Evolutionary conservation across 192 early-diverging fungal species (phyloP), one percentile per base, ranked within the genome.

Genomic region (Phlyctochytrium arcticum): DNA sequence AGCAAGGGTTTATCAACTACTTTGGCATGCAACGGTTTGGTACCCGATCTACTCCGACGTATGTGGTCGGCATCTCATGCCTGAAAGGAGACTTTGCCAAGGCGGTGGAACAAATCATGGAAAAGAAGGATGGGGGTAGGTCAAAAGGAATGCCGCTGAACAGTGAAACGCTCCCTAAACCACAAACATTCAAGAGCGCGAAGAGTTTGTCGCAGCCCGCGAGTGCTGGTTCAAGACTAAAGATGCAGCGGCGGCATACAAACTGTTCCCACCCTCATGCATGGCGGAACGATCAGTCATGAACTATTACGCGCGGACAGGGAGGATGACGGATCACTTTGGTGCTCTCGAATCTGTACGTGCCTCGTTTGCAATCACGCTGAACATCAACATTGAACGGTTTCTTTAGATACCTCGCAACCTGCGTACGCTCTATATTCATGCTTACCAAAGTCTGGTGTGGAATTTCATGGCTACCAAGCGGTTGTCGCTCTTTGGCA

Each of bases 1-100:
- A 82, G 21, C 71, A 79, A 37, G 97, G 97, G 2, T 99, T 98
- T 62, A 82, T 98, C 67, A 99, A 99, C 79, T 99, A 98, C 79
- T 99, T 82, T 76, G 97, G 94, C 10, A 91, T 97, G 93, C 97
- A 99, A 75, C 84, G 97, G 17, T 99, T 99, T 67, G 97, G 97
- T 29, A 94, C 92, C 4, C 77, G 88, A 24, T 78, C 85, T 12
- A 76, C 93, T 23, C 71, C 86, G 1, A 95, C 95, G 9, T 88
- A 94, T 67, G 72, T 83, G 17, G 80, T 94, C 23, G 97, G 97
- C 4, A 72, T 85, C 1, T 80, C 84, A 0, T 77, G 95, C 58
- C 71, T 99, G 31, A 72, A 83, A 51, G 80, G 76, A 27, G 71
- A 92, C 19, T 97, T 87, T 87, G 69, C 76, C 8, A 74, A 73